Percentiles rank a stretch among this genome's conserved stretches.
phyloP scores from a whole-genome alignment of 2,329 filamentous ascomycete species.

The Aspergillus nomiae region DNA sequence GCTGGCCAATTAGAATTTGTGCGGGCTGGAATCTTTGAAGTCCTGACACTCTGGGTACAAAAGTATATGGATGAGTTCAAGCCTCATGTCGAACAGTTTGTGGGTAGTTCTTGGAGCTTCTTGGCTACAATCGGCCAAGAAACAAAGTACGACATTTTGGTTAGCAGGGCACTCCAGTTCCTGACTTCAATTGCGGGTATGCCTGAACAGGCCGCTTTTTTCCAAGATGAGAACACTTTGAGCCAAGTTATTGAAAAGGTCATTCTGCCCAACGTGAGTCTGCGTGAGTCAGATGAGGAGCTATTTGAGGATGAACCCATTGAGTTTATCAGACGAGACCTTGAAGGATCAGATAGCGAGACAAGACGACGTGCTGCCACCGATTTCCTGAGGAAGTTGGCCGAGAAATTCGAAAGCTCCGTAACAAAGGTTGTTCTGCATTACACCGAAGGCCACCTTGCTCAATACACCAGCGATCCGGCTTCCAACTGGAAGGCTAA shows the following conservation, averaged over 20 bases:
- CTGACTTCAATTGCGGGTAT: slow-evolving; percentile 84
- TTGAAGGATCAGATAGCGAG: slow-evolving; percentile 95
- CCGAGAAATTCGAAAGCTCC: slow-evolving; percentile 81
- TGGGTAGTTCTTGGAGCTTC: slow-evolving; percentile 86
- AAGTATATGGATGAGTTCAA: slow-evolving; percentile 97
- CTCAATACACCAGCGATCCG: slow-evolving; percentile 68
- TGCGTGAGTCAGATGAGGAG: slow-evolving; percentile 92
- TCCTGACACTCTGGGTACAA: slow-evolving; percentile 82
- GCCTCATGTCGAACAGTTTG: slow-evolving; percentile 76
- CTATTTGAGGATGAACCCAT: slow-evolving; percentile 98
- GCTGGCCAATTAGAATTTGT: slow-evolving; percentile 81
- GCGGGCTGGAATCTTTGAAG: slow-evolving; percentile 92
- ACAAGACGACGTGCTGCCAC: slow-evolving; percentile 89
- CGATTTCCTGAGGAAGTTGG: slow-evolving; percentile 86
- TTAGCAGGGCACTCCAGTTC: slow-evolving; percentile 93
- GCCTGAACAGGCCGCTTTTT: slow-evolving; percentile 74
- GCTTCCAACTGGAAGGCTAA: slow-evolving; percentile 89
- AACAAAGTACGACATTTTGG: slow-evolving; percentile 90
- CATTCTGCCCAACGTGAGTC: slow-evolving; percentile 85
- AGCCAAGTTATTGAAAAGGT: slow-evolving; percentile 94
- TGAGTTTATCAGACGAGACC: slow-evolving; percentile 91
- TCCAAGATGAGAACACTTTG: slow-evolving; percentile 79
- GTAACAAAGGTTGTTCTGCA: slow-evolving; percentile 85
- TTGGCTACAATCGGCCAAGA: slow-evolving; percentile 83
- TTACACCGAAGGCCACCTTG: slow-evolving; percentile 84